Percentiles rank a stretch among this genome's conserved stretches.
These are phyloP conservation scores for Xylariaceae sp. DNA, from an alignment of 2,329 filamentous ascomycete species.

Conservation along the genomic window DNA sequence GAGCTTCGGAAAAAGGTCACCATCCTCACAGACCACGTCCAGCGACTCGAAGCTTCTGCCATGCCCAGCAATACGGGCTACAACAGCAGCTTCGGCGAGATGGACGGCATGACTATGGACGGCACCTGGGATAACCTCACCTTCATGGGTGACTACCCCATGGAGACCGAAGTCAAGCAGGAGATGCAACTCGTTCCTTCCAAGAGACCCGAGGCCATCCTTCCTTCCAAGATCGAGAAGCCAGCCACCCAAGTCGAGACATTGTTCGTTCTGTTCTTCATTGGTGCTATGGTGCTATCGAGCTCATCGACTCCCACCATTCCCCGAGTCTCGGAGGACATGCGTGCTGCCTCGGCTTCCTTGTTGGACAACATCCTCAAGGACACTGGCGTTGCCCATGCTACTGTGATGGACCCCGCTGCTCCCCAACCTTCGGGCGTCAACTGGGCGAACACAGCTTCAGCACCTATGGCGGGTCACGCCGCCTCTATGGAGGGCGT, in stretches of 20 bases:
- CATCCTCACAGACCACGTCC: constrained; percentile 69
- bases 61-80: constrained; percentile 60
- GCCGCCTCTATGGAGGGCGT: constrained; percentile 48
- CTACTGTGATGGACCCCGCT: constrained; percentile 39
- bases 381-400: constrained; percentile 62
- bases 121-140: constrained; percentile 78
- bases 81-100: constrained; percentile 66
- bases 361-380: constrained; percentile 79
- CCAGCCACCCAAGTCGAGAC: constrained; percentile 73
- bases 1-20: constrained; percentile 90
- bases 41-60: constrained; percentile 63
- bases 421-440: constrained; percentile 51
- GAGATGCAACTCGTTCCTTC: constrained; percentile 51
- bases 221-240: constrained; percentile 54
- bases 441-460: constrained; percentile 41
- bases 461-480: constrained; percentile 39
- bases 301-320: constrained; percentile 70
- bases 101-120: constrained; percentile 80
- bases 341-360: constrained; percentile 72
- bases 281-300: constrained; percentile 92
- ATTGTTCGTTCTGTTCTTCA: constrained; percentile 91
- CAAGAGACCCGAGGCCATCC: constrained; percentile 50
- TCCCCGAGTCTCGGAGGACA: constrained; percentile 74
- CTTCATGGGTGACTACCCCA: constrained; percentile 68
- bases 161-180: constrained; percentile 59